Evolutionary conservation across 2,329 filamentous ascomycete genomes (phyloP), one percentile per base, ranked within the genome.

Genomic region (Pyrenophora seminiperda): DNA sequence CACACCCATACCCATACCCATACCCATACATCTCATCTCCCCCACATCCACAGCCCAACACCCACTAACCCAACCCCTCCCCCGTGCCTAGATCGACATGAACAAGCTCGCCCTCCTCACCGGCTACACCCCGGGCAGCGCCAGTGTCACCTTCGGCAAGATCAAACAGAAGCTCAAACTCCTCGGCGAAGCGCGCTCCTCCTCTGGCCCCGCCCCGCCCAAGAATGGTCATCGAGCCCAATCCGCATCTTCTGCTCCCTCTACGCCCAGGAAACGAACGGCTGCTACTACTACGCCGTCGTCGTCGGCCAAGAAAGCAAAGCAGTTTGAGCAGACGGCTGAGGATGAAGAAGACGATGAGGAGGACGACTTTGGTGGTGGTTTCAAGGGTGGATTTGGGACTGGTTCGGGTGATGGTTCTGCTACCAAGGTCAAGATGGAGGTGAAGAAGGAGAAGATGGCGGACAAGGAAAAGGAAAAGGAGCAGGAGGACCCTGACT

Each of bases 161-260:
- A 62, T 73, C 48, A 71, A 67, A 47, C 55, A 56, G 19, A 72
- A 73, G 47, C 50, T 72, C 38, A 67, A 59, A 19, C 7, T 18
- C 3, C 54, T 54, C 19, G 62, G 57, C n/a, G 49, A 52, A 11
- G 37, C 34, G 1, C 11, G 29, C 9, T 29, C 50, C 6, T 44
- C 17, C n/a, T 34, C 34, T 37, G 20, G 34, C 10, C 32, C 46
- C n/a, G 10, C 53, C 1, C 17, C 43, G 7, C 46, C 46, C 13
- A 43, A 27, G 22, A 29, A 33, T 2, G 14, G 22, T 27, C 13
- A 19, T 10, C 44, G 24, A 0, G 5, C 9, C 13, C 31, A 32
- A 5, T 2, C 32, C 1, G 5, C 32, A 0, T 27, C 33, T 19
- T 22, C 37, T n/a, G n/a, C 47, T 3, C 5, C 24, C 0, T 39